Base-by-base conservation (phyloP, 129 eudicot genomes). In the Tagetes erecta region DNA sequence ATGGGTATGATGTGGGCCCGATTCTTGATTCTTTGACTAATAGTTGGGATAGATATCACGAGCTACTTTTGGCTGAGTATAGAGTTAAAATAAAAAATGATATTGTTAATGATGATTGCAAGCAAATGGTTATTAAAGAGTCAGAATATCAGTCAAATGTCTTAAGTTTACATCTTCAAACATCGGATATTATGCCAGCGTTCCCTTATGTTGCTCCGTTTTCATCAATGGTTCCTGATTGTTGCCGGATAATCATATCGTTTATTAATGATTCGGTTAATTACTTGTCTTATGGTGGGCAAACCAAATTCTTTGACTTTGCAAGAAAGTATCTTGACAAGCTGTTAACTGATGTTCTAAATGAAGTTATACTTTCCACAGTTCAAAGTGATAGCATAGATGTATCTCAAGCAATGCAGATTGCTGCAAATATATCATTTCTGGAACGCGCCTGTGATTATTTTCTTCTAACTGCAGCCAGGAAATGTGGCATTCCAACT, bases 121-220 rank as follows among this genome's bases (percentile, higher is more conserved):
- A 88, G 77, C 98, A 90, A 63, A 94, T 94, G 97, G 84, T 90
- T 34, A 50, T 94, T 84, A 90, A 88, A 60, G 98, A 94, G 79
- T 83, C 96, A 13, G 98, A 94, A 67, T 94, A 94, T 79, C 96
- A 86, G 14, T 57, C 97, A 27, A 94, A 83, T 68, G 93, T 94
- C 35, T 74, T 90, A 4, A 30, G 81, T 35, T 90, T 94, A 78
- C 88, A 88, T 72, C 89, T 94, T 34, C 97, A 90, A 68, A 82
- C 83, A 8, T 81, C 96, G 2, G 98, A 94, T 67, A 88, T 93
- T 76, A 82, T 85, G 88, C 98, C 97, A 6, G 98, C 93, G 67
- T 94, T 90, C 79, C 98, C 98, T 5, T 94, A 83, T 82, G 85
- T 88, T 73, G 97, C 98, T 34, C 98, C 96, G 0, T 94, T 94